Evolutionary conservation across 768 basidiomycete genomes (phyloP), one percentile per base, ranked within the genome.

Genomic region (Mycena floridula): DNA sequence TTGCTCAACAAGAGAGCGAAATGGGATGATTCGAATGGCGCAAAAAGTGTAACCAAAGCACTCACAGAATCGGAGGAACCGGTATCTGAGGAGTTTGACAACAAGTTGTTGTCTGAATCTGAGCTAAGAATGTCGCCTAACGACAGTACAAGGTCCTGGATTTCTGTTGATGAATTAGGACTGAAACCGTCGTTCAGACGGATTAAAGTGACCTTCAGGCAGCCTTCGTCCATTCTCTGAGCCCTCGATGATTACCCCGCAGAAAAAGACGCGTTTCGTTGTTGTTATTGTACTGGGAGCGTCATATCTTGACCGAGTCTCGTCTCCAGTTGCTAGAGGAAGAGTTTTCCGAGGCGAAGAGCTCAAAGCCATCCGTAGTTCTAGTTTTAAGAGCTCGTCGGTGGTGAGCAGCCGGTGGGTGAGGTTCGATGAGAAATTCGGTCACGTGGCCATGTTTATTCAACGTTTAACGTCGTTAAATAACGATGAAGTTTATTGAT

Each of bases 211-310:
- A 82, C 87, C 86, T 62, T 82, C 79, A 28, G 81, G 74, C 40
- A 88, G 73, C 46, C 79, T 72, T 53, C 70, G 76, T 5, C 84
- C 85, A 51, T 77, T 73, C 50, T 85, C 84, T 28, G 85, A 81
- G 42, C 81, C 82, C 65, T 96, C 91, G 24, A 95, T 83, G 12
- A 95, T 88, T 16, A 95, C 87, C 36, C 88, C 89, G 57, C 87
- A 89, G 59, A 86, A 86, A 62, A 94, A 95, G 21, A 84, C 87
- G 58, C 92, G 85, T 60, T 76, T 83, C 5, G 85, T 93, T 50
- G 79, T 54, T 41, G 66, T 61, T 25, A 67, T 56, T 25, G 65
- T 56, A 15, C 63, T 61, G 32, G 74, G 63, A 25, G 60, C 64
- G 24, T 64, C 50, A 37, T 45, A 49, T 41, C 54, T 67, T 37